Base-by-base conservation (phyloP, 2,329 filamentous ascomycete genomes). In the Beauveria asiatica region DNA sequence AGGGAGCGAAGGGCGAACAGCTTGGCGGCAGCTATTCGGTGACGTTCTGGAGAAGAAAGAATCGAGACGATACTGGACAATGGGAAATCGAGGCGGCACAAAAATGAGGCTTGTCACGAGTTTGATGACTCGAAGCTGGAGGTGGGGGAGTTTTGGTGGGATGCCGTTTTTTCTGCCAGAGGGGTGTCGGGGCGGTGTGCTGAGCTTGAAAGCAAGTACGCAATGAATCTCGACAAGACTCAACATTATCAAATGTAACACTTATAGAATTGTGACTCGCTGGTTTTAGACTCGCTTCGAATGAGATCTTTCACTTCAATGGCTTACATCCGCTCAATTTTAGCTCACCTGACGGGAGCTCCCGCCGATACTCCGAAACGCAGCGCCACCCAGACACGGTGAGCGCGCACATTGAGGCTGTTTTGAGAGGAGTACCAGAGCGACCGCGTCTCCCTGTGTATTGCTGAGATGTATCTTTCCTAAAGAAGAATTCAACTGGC, bases 1-100 rank as follows among this genome's bases (percentile, higher is more conserved):
- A 73, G 64, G 53, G 70, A 66, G 62, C 69, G 75, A 60, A 82
- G 74, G 68, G 74, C 72, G 65, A 78, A 77, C 77, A 81, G 75
- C 64, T 75, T 79, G 72, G 64, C 58, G 60, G 56, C 48, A 30
- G 39, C 42, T 16, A 54, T 55, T 48, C 46, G 54, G 17, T 13
- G 49, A 39, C 33, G 56, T 42, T 44, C 48, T 45, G 17, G 42
- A 37, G 37, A 5, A 25, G 10, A 17, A 21, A 10, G 16, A 4
- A 11, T n/a, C 27, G 23, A 39, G 25, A 41, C 3, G 9, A 3
- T 21, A 17, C 16, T 9, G 27, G 25, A 37, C 5, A 21, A 25
- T 16, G n/a, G 25, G 11, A 5, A 48, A 25, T 54, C 39, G 25
- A 30, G 23, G 5, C n/a, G 19, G 5, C 16, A 23, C 5, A n/a